These are phyloP conservation scores for Thuja plicata DNA, from an alignment of 83 land plant species.

Conservation along the genomic window DNA sequence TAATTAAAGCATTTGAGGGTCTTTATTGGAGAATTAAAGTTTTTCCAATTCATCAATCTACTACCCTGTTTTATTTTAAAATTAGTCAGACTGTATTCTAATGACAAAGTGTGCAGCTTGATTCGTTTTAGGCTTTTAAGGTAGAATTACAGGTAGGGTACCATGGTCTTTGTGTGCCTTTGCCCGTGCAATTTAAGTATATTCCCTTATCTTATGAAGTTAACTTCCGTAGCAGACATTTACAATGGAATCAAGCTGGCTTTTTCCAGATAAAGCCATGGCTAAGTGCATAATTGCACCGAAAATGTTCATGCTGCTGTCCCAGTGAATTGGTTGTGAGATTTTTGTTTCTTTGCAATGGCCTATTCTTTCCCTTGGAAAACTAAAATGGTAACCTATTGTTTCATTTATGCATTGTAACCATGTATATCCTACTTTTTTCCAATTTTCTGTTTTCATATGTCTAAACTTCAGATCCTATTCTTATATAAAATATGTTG, in stretches of 20 bases:
- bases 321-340: too few relatives aligned
- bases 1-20: not conserved
- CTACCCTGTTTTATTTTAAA: not conserved
- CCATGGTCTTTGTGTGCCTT: not conserved
- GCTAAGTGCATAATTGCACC: not conserved
- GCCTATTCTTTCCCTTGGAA: too few relatives aligned
- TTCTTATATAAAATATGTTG: too few relatives aligned
- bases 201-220: not conserved
- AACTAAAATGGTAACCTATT: too few relatives aligned
- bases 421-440: too few relatives aligned
- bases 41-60: not conserved
- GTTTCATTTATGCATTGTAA: too few relatives aligned
- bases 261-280: not conserved
- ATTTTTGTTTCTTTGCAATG: too few relatives aligned
- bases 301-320: not conserved
- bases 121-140: not conserved
- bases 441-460: too few relatives aligned
- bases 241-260: not conserved
- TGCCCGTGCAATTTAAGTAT: not conserved
- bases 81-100: not conserved
- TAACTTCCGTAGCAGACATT: not conserved
- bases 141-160: not conserved
- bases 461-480: too few relatives aligned
- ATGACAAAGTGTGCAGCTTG: not conserved
- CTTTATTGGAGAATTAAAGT: not conserved